Base-by-base conservation (phyloP, 768 basidiomycete species). In the Pseudohyphozyma bogoriensis region DNA sequence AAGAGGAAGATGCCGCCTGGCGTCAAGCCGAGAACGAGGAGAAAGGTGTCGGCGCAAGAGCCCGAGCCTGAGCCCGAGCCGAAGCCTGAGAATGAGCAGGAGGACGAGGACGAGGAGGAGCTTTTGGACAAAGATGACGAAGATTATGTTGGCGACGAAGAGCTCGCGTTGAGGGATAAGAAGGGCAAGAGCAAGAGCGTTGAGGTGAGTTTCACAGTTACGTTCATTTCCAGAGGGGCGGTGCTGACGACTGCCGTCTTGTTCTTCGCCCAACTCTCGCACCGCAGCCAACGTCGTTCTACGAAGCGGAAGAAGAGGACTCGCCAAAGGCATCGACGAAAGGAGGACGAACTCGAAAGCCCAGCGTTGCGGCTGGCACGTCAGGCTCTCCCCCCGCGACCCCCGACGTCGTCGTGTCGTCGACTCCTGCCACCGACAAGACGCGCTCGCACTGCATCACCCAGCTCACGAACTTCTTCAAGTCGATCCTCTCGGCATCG, bases 61-160 rank as follows among this genome's bases (percentile, higher is more conserved):
- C 39, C 12, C 39, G 12, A 22, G n/a, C 11, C 26, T 16, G 53
- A 32, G 9, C 60, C 55, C 26, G 55, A 56, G 28, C 46, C 56
- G 15, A 58, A 59, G 22, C 56, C 57, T 9, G 62, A 63, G 13
- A 46, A 47, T 18, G 52, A 42, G 3, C 46, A 59, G 8, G 31
- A 24, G 8, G 32, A 33, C 24, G 59, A 60, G n/a, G 46, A 53
- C 8, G 51, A 57, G n/a, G 59, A 60, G 0, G 63, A 60, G 26
- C 29, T 40, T 22, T 51, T 60, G 56, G 37, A 78, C 50, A 74
- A 73, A 31, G 71, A 86, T 58, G 76, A 83, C 62, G 77, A 78
- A 26, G 78, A 78, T 39, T 83, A 85, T 36, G 81, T 80, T 59
- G 74, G 74, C 46, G 89, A 85, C 74, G 59, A 51, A 24, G 47